Conservation (phyloP, 345 rosid species). For the Arabidopsis thaliana region TAIR10.1 NC_003070.9:22997501-22998000, state of each 20-base stretch:
- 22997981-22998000: conserved; percentile 73
- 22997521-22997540: conserved; percentile 23
- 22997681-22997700: not conserved
- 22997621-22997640: not conserved
- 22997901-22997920: conserved; percentile 68
- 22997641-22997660: not conserved
- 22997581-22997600: not conserved
- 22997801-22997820: not conserved
- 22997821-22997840: conserved; percentile 36
- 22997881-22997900: conserved; percentile 64
- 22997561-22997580: conserved; percentile 48
- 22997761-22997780: conserved; percentile 19
- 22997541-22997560: conserved; percentile 73
- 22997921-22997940: conserved; percentile 70
- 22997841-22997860: conserved; percentile 57
- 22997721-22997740: conserved; percentile 1
- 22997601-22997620: too few species aligned
- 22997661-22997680: not conserved
- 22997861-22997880: conserved; percentile 57
- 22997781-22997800: not conserved
- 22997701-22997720: not conserved
- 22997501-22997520: conserved; percentile 12
- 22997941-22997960: conserved; percentile 67
- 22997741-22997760: conserved; percentile 22
- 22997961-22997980: conserved; percentile 72